Evolutionary conservation across 441 rosid genomes (phyloP).

Genomic region (Pelargonium fulgidum): DNA sequence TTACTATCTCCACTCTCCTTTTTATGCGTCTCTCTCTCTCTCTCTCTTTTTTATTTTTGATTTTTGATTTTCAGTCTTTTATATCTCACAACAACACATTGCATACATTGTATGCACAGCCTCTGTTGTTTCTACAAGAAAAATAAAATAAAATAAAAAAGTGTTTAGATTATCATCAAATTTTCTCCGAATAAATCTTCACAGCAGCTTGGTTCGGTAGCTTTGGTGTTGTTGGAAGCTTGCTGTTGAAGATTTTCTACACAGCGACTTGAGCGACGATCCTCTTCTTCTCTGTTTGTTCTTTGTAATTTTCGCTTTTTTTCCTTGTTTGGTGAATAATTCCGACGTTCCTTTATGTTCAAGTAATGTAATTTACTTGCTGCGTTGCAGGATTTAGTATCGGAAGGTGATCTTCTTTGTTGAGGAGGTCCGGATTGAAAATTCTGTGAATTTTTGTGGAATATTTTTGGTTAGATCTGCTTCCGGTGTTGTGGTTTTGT

Average conservation of each 20-base stretch:
- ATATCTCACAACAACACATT: constrained; percentile 15
- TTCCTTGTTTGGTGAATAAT: not conserved
- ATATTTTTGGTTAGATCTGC: constrained; percentile 45
- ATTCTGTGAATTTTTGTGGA: constrained; percentile 7
- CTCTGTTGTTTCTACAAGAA: not conserved
- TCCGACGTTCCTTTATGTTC: constrained; percentile 31
- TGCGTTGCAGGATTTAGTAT: constrained; percentile 18
- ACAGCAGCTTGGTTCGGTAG: not conserved
- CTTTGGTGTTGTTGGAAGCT: constrained; percentile 5
- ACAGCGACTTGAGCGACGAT: constrained; percentile 18
- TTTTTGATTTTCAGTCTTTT: constrained; percentile 5
- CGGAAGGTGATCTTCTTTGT: constrained; percentile 21
- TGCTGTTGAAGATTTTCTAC: constrained; percentile 22
- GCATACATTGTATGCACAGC: constrained; percentile 8
- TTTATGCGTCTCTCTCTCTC: not conserved
- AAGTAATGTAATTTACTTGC: constrained; percentile 39
- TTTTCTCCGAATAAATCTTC: constrained; percentile 6
- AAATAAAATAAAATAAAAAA: not conserved
- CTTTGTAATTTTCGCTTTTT: constrained; percentile 27
- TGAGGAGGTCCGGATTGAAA: constrained; percentile 25
- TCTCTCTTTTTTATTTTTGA: not conserved
- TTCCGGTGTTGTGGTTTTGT: constrained; percentile 17
- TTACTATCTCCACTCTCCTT: constrained; percentile 25
- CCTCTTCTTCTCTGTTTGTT: constrained; percentile 14
- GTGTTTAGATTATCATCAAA: not conserved